Percentiles rank a stretch among this genome's conserved stretches.
Evolutionary conservation across 2,329 filamentous ascomycete species (phyloP).

Genomic region (Microcera coccophila): DNA sequence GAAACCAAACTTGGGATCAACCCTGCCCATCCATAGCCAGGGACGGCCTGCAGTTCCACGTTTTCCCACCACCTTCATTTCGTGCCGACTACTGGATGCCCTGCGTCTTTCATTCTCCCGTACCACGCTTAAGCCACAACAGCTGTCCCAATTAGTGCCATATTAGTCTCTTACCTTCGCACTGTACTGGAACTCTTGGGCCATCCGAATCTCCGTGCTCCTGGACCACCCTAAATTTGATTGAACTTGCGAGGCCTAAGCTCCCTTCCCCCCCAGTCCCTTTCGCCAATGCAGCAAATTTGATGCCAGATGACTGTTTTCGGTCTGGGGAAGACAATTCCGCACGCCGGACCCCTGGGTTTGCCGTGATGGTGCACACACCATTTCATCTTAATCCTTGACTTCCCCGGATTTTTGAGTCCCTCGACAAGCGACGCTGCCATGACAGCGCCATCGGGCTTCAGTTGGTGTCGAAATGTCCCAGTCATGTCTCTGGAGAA

Average conservation of each 20-base stretch:
- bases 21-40: constrained; percentile 10
- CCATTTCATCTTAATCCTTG: constrained; percentile 28
- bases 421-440: constrained; percentile 7
- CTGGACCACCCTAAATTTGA: constrained; percentile 25
- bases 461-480: too few species aligned
- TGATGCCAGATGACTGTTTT: constrained; percentile 14
- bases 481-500: too few species aligned
- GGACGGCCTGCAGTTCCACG: constrained; percentile 20
- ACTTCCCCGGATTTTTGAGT: constrained; percentile 33
- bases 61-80: constrained; percentile 22
- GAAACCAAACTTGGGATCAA: constrained; percentile 10
- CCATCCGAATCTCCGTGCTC: constrained; percentile 20
- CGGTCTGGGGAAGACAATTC: constrained; percentile 25
- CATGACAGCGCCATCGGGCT: too few species aligned
- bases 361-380: constrained; percentile 27
- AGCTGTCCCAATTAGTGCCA: too few species aligned
- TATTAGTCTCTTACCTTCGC: constrained; percentile 10
- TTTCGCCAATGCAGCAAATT: constrained; percentile 14
- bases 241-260: constrained; percentile 20
- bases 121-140: too few species aligned
- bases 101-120: too few species aligned
- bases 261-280: constrained; percentile 19
- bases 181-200: constrained; percentile 14
- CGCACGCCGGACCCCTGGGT: constrained; percentile 23
- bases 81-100: constrained; percentile 22